Evolutionary conservation across 1,284 basidiomycete genomes (phyloP).

Genomic region (Filobasidium uniguttulatum): DNA sequence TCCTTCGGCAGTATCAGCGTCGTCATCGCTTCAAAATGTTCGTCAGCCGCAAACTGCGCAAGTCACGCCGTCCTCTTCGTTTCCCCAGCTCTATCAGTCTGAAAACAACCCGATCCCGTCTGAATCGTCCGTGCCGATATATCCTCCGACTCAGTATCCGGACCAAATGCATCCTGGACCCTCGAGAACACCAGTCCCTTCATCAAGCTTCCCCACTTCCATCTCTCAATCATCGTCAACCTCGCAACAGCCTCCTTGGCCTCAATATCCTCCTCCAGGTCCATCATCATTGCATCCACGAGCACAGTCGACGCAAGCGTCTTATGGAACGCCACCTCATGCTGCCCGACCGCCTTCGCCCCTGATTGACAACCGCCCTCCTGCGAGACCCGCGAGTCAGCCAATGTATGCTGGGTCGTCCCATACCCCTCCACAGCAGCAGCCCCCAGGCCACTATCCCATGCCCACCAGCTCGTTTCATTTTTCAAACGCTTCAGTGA

Average conservation of each 20-base stretch:
- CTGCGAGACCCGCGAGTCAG: neutral
- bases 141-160: neutral
- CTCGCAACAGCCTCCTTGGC: neutral
- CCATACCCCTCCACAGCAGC: neutral
- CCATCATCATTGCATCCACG: neutral
- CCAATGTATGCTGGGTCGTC: neutral
- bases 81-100: constrained; percentile 8
- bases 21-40: neutral
- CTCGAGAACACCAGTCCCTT: neutral
- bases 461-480: constrained; percentile 2
- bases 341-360: constrained; percentile 1
- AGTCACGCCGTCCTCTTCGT: constrained; percentile 9
- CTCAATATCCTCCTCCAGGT: neutral
- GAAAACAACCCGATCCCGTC: constrained; percentile 1
- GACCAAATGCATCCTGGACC: neutral
- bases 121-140: neutral
- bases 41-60: neutral
- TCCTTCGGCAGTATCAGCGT: neutral
- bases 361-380: constrained; percentile 13
- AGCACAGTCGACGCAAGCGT: neutral
- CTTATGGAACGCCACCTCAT: constrained; percentile 2
- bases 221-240: neutral
- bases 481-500: neutral
- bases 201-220: neutral
- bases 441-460: neutral